These are phyloP conservation scores for Thyridium curvatum DNA, from an alignment of 2,329 filamentous ascomycete species.

Conservation along the genomic window DNA sequence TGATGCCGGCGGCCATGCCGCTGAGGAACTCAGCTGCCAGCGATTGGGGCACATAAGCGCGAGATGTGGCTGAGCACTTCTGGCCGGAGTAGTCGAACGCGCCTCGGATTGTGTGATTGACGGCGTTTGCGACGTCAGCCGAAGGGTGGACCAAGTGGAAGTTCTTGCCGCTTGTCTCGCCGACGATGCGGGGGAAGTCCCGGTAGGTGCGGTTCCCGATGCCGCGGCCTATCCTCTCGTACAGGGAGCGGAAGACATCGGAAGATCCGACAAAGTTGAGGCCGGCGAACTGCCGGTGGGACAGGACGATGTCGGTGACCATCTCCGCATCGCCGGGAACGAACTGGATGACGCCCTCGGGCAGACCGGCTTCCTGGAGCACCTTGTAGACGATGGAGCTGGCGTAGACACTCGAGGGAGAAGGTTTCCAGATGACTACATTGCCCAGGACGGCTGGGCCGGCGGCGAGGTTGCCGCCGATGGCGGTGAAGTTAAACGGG, in stretches of 20 bases:
- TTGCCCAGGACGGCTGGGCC: constrained; percentile 85
- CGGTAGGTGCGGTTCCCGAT: constrained; percentile 75
- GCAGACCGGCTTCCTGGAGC: constrained; percentile 80
- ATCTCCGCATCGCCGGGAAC: constrained; percentile 80
- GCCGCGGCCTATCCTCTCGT: constrained; percentile 77
- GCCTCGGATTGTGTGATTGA: constrained; percentile 33
- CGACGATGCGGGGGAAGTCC: constrained; percentile 54
- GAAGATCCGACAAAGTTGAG: constrained; percentile 95
- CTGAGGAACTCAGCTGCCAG: constrained; percentile 1
- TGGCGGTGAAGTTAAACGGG: constrained; percentile 95
- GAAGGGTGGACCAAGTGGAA: constrained; percentile 38
- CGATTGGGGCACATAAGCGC: constrained; percentile 46
- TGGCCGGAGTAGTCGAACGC: constrained; percentile 42
- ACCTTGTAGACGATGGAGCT: constrained; percentile 81
- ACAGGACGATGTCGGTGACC: constrained; percentile 70
- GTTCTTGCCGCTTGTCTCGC: constrained; percentile 43
- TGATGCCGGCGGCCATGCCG: constrained; percentile 61
- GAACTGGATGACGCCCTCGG: constrained; percentile 84
- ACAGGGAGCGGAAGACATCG: constrained; percentile 78
- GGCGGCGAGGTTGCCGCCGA: constrained; percentile 76
- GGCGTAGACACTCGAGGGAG: constrained; percentile 37
- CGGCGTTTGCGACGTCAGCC: constrained; percentile 34
- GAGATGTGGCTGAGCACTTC: constrained; percentile 39
- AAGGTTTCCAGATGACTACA: constrained; percentile 92
- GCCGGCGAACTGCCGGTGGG: constrained; percentile 75